Conservation (phyloP, 495 filamentous ascomycete genomes). For the Neurospora sp. region DNA sequence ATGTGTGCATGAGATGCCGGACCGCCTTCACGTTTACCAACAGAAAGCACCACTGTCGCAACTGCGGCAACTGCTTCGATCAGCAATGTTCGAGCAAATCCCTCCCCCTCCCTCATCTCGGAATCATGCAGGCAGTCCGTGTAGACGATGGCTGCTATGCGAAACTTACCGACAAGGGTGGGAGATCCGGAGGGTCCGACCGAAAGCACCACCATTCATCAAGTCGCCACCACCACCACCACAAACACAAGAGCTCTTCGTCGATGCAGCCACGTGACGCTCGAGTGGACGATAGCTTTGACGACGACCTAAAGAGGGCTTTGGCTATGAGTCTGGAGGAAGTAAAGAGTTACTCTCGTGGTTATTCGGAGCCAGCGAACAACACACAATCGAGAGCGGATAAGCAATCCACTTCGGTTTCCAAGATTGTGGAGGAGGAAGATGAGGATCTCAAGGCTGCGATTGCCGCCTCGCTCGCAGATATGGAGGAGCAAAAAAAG, state of each 20-base stretch:
- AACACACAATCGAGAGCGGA: slow-evolving; percentile 30
- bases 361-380: slow-evolving; percentile 30
- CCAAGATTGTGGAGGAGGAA: slow-evolving; percentile 58
- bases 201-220: background rate
- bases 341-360: slow-evolving; percentile 52
- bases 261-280: slow-evolving; percentile 84
- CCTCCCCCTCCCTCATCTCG: slow-evolving; percentile 81
- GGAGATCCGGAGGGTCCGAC: slow-evolving; percentile 20
- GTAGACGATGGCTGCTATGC: slow-evolving; percentile 96
- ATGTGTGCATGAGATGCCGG: slow-evolving; percentile 96
- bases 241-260: slow-evolving; percentile 30
- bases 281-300: slow-evolving; percentile 72
- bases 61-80: slow-evolving; percentile 95
- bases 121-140: slow-evolving; percentile 80
- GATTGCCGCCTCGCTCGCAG: slow-evolving; percentile 89
- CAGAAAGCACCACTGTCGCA: slow-evolving; percentile 94
- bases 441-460: slow-evolving; percentile 92
- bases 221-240: slow-evolving; percentile 11
- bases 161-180: slow-evolving; percentile 73
- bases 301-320: slow-evolving; percentile 88
- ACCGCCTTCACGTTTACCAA: slow-evolving; percentile 96
- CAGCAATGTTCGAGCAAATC: slow-evolving; percentile 85
- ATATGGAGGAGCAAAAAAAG: slow-evolving; percentile 98
- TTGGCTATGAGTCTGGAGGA: slow-evolving; percentile 96
- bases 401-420: slow-evolving; percentile 24